Evolutionary conservation across 495 filamentous ascomycete species (phyloP).

Genomic region (Neurospora sp.): DNA sequence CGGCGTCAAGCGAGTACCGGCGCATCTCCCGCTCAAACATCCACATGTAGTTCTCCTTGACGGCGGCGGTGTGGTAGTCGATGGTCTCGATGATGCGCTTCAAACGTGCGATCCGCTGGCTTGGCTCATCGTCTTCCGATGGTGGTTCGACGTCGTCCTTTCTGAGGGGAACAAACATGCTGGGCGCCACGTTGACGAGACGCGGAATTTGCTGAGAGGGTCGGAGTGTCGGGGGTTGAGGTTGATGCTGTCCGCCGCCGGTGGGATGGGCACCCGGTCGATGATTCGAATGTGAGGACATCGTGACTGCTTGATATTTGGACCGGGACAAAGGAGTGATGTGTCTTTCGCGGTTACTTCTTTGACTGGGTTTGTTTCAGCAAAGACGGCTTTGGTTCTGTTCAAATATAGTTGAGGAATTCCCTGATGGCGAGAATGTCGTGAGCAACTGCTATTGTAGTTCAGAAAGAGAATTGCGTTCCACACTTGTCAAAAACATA

Average conservation of each 20-base stretch:
- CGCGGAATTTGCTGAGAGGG: constrained; percentile 22
- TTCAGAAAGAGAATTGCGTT: not conserved
- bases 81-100: constrained; percentile 27
- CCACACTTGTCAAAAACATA: not conserved
- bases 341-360: not conserved
- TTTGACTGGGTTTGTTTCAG: not conserved
- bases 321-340: not conserved
- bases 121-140: constrained; percentile 6
- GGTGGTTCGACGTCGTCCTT: constrained; percentile 23
- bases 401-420: not conserved
- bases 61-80: constrained; percentile 28
- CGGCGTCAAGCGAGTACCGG: constrained; percentile 36
- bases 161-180: constrained; percentile 34
- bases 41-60: constrained; percentile 32
- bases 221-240: not conserved
- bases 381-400: not conserved
- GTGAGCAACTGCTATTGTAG: not conserved
- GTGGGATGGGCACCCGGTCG: not conserved
- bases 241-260: constrained; percentile 1
- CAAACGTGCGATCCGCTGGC: constrained; percentile 22
- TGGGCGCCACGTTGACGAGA: constrained; percentile 22
- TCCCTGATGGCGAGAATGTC: not conserved
- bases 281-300: not conserved
- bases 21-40: constrained; percentile 31
- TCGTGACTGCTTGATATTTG: not conserved